These are phyloP conservation scores for Rhodamnia rubescens DNA, from an alignment of 345 rosid genomes.

Conservation along the genomic window DNA sequence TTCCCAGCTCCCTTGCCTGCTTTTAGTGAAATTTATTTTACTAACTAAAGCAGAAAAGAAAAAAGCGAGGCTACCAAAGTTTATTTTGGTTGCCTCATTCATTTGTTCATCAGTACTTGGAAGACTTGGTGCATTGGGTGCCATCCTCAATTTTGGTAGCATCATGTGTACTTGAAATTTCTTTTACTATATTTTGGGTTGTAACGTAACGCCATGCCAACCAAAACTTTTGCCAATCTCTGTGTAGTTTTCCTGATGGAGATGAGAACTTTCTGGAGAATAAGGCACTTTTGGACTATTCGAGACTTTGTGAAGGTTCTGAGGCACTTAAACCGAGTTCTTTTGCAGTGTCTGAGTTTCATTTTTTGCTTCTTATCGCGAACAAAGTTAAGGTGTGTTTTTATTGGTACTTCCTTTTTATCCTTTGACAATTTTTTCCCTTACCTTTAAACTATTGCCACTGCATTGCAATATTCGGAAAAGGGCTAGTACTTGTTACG, in stretches of 20 bases:
- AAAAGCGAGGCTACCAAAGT: background rate
- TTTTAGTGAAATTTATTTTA: background rate
- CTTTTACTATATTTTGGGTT: background rate
- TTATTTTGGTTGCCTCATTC: background rate
- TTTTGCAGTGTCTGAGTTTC: conserved; percentile 92
- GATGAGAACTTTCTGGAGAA: conserved; percentile 97
- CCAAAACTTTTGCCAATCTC: conserved; percentile 3
- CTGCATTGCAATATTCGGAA: background rate
- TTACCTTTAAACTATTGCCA: background rate
- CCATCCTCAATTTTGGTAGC: background rate
- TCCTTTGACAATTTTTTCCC: background rate
- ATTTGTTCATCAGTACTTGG: background rate
- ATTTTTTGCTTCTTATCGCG: conserved; percentile 86
- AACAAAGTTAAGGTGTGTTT: conserved; percentile 91
- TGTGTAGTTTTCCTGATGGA: conserved; percentile 66
- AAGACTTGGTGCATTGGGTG: background rate
- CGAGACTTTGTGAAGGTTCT: conserved; percentile 63
- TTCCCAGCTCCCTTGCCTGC: background rate
- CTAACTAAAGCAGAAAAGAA: background rate
- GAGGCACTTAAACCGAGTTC: conserved; percentile 77
- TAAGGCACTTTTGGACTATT: conserved; percentile 83
- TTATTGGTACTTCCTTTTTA: background rate
- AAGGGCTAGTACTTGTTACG: background rate
- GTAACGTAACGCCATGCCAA: background rate
- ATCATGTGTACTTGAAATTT: background rate